Percentiles rank a stretch among this genome's conserved stretches.
Conservation (phyloP, 176 grass and related monocot species). For the Carex littledalei region DNA sequence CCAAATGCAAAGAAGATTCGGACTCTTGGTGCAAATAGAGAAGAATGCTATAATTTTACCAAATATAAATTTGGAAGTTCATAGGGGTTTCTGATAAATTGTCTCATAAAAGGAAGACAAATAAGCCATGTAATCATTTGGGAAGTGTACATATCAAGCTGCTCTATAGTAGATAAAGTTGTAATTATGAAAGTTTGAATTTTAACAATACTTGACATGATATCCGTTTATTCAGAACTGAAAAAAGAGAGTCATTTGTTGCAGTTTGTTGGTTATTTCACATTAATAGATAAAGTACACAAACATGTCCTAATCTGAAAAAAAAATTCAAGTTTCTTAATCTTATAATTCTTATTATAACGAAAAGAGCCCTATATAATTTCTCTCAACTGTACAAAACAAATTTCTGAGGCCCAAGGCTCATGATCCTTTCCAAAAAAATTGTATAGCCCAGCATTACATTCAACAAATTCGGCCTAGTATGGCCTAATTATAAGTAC, state of each 20-base stretch:
- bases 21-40: no score
- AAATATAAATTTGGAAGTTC: background rate
- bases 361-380: background rate
- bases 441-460: background rate
- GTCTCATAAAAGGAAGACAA: background rate
- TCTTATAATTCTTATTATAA: background rate
- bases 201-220: background rate
- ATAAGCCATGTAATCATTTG: constrained; percentile 5
- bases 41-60: background rate
- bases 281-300: background rate
- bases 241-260: background rate
- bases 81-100: background rate
- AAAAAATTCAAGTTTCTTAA: background rate
- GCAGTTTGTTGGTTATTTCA: background rate
- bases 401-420: no score
- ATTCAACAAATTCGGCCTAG: background rate
- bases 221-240: background rate
- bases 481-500: background rate
- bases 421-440: no score
- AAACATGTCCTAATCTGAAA: background rate
- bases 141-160: background rate
- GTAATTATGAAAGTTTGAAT: background rate
- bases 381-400: background rate
- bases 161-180: background rate
- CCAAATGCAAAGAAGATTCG: background rate